These are phyloP conservation scores for Phlegmacium glaucopus DNA, from an alignment of 768 basidiomycete genomes.

Conservation along the genomic window DNA sequence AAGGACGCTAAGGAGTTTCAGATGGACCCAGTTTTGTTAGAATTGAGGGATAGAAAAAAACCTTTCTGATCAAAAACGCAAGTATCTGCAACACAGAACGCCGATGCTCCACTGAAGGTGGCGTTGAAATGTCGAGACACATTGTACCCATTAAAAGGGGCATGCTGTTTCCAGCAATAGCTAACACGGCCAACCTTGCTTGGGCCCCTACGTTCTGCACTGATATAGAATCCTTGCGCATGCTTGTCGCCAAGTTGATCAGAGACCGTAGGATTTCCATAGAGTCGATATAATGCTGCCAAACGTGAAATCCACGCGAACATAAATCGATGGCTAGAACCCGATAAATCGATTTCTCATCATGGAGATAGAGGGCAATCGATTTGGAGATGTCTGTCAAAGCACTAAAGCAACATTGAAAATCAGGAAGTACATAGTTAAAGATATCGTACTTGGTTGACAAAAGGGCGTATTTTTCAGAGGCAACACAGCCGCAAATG, in stretches of 20 bases:
- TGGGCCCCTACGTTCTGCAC: conserved; percentile 70
- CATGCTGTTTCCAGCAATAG: conserved; percentile 81
- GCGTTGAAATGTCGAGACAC: conserved; percentile 82
- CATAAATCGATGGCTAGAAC: conserved; percentile 85
- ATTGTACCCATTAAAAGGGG: conserved; percentile 93
- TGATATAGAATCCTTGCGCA: conserved; percentile 65
- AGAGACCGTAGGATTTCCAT: conserved; percentile 84
- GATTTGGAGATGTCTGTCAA: conserved; percentile 86
- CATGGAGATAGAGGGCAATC: conserved; percentile 71
- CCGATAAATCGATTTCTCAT: conserved; percentile 62
- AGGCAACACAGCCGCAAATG: conserved; percentile 78
- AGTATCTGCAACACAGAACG: conserved; percentile 91
- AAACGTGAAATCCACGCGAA: conserved; percentile 87
- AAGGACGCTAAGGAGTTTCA: conserved; percentile 56
- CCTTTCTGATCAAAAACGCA: conserved; percentile 91
- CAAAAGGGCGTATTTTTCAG: conserved; percentile 75
- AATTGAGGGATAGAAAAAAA: conserved; percentile 18
- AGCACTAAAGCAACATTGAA: conserved; percentile 40
- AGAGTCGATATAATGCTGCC: conserved; percentile 92
- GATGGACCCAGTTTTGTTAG: not conserved
- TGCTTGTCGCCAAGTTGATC: conserved; percentile 73
- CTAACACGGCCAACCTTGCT: conserved; percentile 79
- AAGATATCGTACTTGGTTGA: conserved; percentile 54
- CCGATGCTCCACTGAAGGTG: conserved; percentile 69
- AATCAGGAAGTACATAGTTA: not conserved